Evolutionary conservation across 1,284 basidiomycete genomes (phyloP), one percentile per base, ranked within the genome.

Genomic region (Rhodotorula sp.): DNA sequence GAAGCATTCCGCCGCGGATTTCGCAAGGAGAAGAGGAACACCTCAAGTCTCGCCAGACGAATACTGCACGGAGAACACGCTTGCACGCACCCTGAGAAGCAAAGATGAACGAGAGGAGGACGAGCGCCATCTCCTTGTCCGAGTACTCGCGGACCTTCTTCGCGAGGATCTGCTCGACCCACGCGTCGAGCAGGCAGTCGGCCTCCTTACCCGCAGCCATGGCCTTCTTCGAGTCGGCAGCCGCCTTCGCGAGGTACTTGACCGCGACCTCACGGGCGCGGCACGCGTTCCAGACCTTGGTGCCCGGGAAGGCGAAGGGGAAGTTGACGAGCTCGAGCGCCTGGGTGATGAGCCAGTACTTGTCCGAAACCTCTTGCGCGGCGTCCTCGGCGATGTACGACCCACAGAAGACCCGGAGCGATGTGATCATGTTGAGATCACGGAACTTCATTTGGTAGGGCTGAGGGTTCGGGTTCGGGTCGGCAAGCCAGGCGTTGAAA

Each of bases 291-390:
- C 92, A 99, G 63, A 98, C 89, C 82, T 98, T 98, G 69, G 96
- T 99, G 44, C 97, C 97, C 44, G 94, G 94, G 61, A 95, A 78
- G n/a, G 94, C 90, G 74, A 99, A 84, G 36, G 96, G 96, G 86
- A 99, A 99, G 86, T 99, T 99, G 85, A 99, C 96, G 69, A 99
- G 90, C 82, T 99, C 94, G 58, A 99, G 89, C 2, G 96, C 93
- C 77, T 89, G 84, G 27, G 96, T 98, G 82, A 99, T 67, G 22
- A 53, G 55, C 96, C 96, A 99, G 85, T 98, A 99, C 82, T 94
- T 94, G 77, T 92, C 89, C 80, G 88, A 91, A 80, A 99, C 94
- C 81, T 93, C 90, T 46, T 84, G 80, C 48, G 90, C 88, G 58
- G 90, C 92, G 21, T 88, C 83, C 21, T 92, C 89, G 41, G 91